Evolutionary conservation across 2,329 filamentous ascomycete genomes (phyloP), one percentile per base, ranked within the genome.

Genomic region (Passalora sequoiae): DNA sequence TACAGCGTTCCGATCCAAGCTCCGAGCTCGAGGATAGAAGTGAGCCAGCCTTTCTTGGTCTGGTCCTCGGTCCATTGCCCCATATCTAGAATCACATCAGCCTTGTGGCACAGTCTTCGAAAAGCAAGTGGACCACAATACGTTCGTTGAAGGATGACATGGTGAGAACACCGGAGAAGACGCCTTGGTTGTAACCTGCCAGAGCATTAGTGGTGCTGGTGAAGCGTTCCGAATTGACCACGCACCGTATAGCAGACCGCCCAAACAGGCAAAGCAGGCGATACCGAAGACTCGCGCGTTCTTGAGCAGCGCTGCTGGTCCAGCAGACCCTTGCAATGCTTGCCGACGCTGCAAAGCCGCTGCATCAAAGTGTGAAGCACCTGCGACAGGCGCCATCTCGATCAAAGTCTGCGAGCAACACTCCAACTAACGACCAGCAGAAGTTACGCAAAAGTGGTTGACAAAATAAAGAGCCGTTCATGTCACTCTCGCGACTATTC

Each of bases 1-100:
- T 83, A 70, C 3, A 89, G 64, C 0, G 81, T 78, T 27, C 85
- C 85, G n/a, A 86, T 60, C 84, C 84, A 89, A 31, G 84, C 84
- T 40, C 84, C 84, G 2, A 89, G 75, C 60, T 88, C 83, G 19
- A 89, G 76, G 51, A 87, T 86, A 2, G 83, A 72, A 1, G 69
- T 69, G 15, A 73, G 60, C 70, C 69, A 72, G 22, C 70, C 71
- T 45, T 71, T 66, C 44, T 69, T 66, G 3, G 66, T 69, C 7
- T 50, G 48, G 44, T 67, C 49, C 3, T 43, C 47, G 13, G 60
- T 62, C 53, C 64, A 65, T 25, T 57, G 48, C 39, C 68, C 65
- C 64, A 73, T 73, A 29, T 73, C 66, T 68, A 8, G 30, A 16
- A 16, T 6, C 22, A 3, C 8, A 31, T 49, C 15, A 43, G 37